A percentile compares a stretch with the other conserved stretches of the same genome.
These are phyloP conservation scores for Pyrus betulifolia DNA, from an alignment of 306 rosid genomes.

Conservation along the genomic window DNA sequence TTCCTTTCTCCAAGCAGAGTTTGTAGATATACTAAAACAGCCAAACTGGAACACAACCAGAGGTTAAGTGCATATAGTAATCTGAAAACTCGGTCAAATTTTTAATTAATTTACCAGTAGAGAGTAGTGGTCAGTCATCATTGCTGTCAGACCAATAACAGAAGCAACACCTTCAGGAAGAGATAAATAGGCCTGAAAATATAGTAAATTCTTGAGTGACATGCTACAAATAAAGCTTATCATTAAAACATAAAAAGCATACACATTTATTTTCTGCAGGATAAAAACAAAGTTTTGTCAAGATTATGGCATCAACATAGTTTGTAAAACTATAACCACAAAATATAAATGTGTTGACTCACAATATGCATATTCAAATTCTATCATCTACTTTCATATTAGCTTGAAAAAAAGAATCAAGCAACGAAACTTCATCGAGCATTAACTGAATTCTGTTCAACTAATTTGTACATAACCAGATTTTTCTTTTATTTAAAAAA, in stretches of 20 bases:
- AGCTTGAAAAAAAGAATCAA: not conserved
- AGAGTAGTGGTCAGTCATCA: slow-evolving; percentile 91
- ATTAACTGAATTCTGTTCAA: not conserved
- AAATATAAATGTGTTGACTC: not conserved
- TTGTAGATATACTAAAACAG: not conserved
- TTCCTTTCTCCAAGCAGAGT: not conserved
- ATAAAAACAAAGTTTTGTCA: not conserved
- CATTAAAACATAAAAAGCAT: not conserved
- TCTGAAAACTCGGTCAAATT: slow-evolving; percentile 5
- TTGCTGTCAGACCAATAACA: slow-evolving; percentile 83
- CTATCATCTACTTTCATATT: not conserved
- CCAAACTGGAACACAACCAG: not conserved
- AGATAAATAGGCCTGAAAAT: slow-evolving; percentile 85
- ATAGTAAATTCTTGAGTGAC: slow-evolving; percentile 20
- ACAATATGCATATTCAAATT: not conserved
- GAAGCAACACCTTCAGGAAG: slow-evolving; percentile 99
- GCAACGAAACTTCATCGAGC: not conserved
- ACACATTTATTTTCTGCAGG: not conserved
- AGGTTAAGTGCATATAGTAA: slow-evolving; percentile 7
- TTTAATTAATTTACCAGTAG: slow-evolving; percentile 51
- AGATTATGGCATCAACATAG: not conserved
- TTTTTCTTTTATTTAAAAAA: not conserved
- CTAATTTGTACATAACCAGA: not conserved
- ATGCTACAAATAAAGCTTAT: slow-evolving; percentile 16
- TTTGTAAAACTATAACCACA: not conserved